Base-by-base conservation (phyloP, 2,329 filamentous ascomycete species). In the Arthrocladium fulminans region DNA sequence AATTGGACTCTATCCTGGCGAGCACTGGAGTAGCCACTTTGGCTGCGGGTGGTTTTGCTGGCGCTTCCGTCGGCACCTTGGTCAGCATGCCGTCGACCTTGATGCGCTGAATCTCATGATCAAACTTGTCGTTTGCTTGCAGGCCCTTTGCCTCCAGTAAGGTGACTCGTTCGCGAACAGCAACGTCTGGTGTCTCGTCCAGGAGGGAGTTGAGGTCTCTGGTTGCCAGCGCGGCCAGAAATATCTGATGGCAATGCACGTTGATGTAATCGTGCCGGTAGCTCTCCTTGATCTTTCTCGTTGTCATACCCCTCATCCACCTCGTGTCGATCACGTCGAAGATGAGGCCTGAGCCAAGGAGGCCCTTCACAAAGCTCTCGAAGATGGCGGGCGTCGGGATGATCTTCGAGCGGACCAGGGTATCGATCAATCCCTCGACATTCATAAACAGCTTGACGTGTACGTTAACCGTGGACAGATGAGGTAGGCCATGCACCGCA, bases 211-310 rank as follows among this genome's bases (percentile, higher is more conserved):
- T 71, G 9, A 82, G 64, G 19, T 73, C 69, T 48, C 72, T 72
- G 61, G 77, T 74, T 50, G 76, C 73, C 12, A 74, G 75, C 60
- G 77, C 79, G 7, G 77, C 79, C 29, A 82, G 67, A 42, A 81
- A 66, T 45, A 82, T 72, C 48, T 79, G 76, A 46, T 75, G 76
- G 58, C 79, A 82, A 55, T 79, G 77, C 53, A 71, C 74, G 56
- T 80, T 74, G 61, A 74, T 68, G 44, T 79, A 64, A 60, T 74
- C 71, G 41, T 77, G 61, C 55, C 75, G 74, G 62, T 81, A 74
- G 45, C 56, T 54, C 51, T 61, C 59, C 57, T 62, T 59, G 54
- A 74, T 67, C 54, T 75, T 75, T 61, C 71, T 67, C 53, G 70
- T 66, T 3, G 71, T 68, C 46, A 66, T 66, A 49, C 69, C 66